Evolutionary conservation across 192 early-diverging fungal species (phyloP).

Genomic region (Coemansia sp.): DNA sequence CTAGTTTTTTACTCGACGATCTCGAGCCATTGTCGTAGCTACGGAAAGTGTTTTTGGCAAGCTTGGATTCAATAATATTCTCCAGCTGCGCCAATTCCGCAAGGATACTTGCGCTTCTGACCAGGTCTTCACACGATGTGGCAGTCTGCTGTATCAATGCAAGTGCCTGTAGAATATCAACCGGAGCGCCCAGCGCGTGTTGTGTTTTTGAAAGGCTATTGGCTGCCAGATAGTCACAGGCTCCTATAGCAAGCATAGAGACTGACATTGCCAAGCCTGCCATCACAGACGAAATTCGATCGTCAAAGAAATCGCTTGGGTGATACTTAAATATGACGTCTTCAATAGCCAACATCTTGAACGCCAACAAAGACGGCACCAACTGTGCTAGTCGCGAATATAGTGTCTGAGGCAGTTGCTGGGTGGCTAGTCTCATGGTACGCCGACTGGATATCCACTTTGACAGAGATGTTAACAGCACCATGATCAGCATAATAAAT

Average conservation of each 20-base stretch:
- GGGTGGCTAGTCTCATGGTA: conserved; percentile 1
- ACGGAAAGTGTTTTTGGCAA: background rate
- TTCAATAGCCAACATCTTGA: conserved; percentile 31
- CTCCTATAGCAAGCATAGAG: conserved; percentile 5
- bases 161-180: conserved; percentile 6
- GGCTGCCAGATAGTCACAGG: conserved; percentile 11
- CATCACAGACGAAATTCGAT: conserved; percentile 10
- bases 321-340: conserved; percentile 9
- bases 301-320: conserved; percentile 18
- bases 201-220: background rate
- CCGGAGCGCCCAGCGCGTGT: background rate
- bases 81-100: conserved; percentile 15
- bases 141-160: conserved; percentile 8
- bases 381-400: conserved; percentile 20
- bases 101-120: conserved; percentile 5
- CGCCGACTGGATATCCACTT: conserved; percentile 18
- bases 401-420: conserved; percentile 8
- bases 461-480: conserved; percentile 5
- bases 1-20: background rate
- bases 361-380: conserved; percentile 16
- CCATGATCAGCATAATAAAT: background rate
- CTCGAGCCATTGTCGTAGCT: background rate
- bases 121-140: conserved; percentile 13
- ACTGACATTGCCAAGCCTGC: conserved; percentile 9
- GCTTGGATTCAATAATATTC: conserved; percentile 3